Percentiles rank a stretch among this genome's conserved stretches.
Conservation (phyloP, 179 eudicot genomes). For the Patellifolia procumbens region DNA sequence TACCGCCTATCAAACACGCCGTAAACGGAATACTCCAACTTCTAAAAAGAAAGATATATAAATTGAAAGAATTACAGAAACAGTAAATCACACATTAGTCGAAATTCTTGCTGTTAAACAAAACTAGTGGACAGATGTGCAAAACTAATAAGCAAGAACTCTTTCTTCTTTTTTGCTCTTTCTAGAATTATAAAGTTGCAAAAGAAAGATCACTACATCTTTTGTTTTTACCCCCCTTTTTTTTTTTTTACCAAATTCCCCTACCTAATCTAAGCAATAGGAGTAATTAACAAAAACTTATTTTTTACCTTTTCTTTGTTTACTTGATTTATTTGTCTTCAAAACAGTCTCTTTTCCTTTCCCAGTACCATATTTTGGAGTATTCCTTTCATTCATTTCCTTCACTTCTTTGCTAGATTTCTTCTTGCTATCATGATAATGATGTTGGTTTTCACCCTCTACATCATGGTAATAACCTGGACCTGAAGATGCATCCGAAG, state of each 20-base stretch:
- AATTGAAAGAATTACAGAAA: conserved; percentile 7
- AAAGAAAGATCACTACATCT: not conserved
- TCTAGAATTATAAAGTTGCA: too few species aligned
- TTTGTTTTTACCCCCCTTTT: not conserved
- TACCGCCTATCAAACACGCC: too few species aligned
- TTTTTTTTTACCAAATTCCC: conserved; percentile 10
- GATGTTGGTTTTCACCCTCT: not conserved
- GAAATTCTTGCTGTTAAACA: conserved; percentile 15
- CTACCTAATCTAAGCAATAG: conserved; percentile 8
- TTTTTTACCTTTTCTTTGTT: conserved; percentile 38
- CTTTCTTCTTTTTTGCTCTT: not conserved
- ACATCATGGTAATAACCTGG: conserved; percentile 29
- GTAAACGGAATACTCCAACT: too few species aligned
- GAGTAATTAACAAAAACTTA: not conserved
- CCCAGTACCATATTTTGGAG: conserved; percentile 5
- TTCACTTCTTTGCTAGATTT: conserved; percentile 16
- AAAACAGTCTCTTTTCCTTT: conserved; percentile 10
- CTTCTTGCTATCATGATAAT: not conserved
- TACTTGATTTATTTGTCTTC: conserved; percentile 25
- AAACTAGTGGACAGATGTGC: conserved; percentile 4
- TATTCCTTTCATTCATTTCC: not conserved
- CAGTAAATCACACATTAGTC: conserved; percentile 8
- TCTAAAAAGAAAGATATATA: too few species aligned
- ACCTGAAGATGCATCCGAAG: conserved; percentile 47
- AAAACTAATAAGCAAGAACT: conserved; percentile 7